Evolutionary conservation across 257 asterid species (phyloP), one percentile per base, ranked within the genome.

Genomic region (Penstemon newberryi): DNA sequence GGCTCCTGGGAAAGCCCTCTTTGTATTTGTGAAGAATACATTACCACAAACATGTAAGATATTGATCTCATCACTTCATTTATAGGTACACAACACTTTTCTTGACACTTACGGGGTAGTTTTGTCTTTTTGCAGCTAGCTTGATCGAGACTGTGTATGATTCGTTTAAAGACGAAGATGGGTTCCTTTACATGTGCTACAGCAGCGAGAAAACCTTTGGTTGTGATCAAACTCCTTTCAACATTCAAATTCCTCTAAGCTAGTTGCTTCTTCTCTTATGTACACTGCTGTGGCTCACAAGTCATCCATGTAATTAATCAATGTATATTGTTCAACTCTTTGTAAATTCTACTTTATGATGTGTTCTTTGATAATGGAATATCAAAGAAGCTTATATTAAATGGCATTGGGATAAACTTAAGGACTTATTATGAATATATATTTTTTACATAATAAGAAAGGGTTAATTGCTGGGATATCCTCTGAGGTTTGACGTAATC

Each of bases 181-280:
- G 98, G 60, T 92, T 92, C 85, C 83, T 92, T 49, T 92, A 92
- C 77, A 82, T 92, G 96, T 90, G 96, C 84, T 92, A 92, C 90
- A 90, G 98, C 82, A 90, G 95, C 33, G 98, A 92, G 86, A 89
- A 92, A 77, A 90, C 98, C 55, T 92, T 92, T 56, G 95, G 95
- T 18, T 57, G 66, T 73, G 63, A 37, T 51, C 58, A 62, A 57
- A 36, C 39, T 52, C 40, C 60, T 4, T 13, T 37, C 11, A 43
- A 37, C 65, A 44, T 43, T 42, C 41, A 13, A 46, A 7, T 53
- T 55, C 62, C 65, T 73, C 71, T 25, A 13, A 4, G 59, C 66
- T 66, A 73, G 63, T 65, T 45, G 33, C 64, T 63, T 36, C 64
- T 63, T 36, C 19, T 40, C 64, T 59, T 10, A 4, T 50, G 65